A percentile compares a stretch with the other conserved stretches of the same genome.
These are phyloP conservation scores for Neckera pumila DNA, from an alignment of 225 moss, liverwort and hornwort species.

Conservation along the genomic window DNA sequence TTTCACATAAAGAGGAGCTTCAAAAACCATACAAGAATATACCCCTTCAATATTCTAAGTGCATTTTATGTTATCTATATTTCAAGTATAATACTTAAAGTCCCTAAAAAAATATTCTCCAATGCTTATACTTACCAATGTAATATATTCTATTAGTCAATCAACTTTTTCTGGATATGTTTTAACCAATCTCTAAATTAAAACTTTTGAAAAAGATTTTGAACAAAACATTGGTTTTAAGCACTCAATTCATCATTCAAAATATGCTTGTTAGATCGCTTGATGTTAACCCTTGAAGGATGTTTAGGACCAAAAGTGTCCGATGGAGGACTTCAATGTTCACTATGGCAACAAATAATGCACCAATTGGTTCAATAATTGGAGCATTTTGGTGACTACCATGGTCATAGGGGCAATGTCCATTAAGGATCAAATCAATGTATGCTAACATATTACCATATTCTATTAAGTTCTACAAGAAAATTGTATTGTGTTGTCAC, in stretches of 20 bases:
- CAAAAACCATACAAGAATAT: background rate
- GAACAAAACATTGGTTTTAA: background rate
- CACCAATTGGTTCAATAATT: background rate
- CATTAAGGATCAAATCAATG: background rate
- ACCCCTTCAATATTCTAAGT: background rate
- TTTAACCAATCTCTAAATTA: too few species aligned
- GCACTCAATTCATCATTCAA: background rate
- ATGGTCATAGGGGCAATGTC: rapidly evolving
- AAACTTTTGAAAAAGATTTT: background rate
- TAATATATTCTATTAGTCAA: background rate
- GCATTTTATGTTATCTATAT: background rate
- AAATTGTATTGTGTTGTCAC: background rate
- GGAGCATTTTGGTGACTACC: background rate
- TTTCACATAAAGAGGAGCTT: background rate
- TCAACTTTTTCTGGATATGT: background rate
- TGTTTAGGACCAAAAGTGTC: rapidly evolving
- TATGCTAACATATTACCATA: background rate
- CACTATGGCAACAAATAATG: background rate
- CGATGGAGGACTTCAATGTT: rapidly evolving
- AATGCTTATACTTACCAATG: background rate
- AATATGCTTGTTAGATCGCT: rapidly evolving
- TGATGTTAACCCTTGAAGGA: rapidly evolving
- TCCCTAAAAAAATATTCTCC: rapidly evolving
- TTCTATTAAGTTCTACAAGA: background rate
- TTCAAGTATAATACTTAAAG: background rate